A percentile compares a stretch with the other conserved stretches of the same genome.
These are phyloP conservation scores for Chamaecyparis obtusa DNA, from an alignment of 75 land plant species.

Conservation along the genomic window DNA sequence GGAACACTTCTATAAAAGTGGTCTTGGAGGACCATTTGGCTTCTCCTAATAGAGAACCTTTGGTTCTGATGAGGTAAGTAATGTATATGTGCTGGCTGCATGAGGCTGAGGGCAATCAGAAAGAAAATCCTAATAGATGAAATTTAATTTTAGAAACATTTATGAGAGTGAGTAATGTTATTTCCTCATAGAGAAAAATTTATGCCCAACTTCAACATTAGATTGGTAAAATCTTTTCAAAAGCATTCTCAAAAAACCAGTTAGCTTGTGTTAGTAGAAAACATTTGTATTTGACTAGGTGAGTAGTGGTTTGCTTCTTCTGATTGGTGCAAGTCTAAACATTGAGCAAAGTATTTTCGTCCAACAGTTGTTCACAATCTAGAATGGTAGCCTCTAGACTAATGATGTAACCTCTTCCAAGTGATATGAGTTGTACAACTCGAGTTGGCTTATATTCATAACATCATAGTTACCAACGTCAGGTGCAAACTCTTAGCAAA, in stretches of 20 bases:
- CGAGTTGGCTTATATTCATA: background rate
- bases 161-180: background rate
- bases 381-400: background rate
- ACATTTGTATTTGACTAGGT: background rate
- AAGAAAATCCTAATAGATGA: background rate
- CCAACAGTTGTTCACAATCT: background rate
- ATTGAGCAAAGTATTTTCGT: background rate
- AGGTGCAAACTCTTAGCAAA: background rate
- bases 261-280: background rate
- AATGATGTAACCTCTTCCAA: background rate
- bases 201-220: background rate
- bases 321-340: background rate
- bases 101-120: background rate
- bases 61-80: too few species aligned
- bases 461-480: background rate
- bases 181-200: background rate
- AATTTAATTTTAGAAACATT: background rate
- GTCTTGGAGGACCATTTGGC: too few species aligned
- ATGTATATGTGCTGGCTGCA: background rate
- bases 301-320: background rate
- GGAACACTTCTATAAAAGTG: too few species aligned
- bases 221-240: background rate
- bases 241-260: background rate
- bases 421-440: background rate
- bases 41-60: too few species aligned